These are phyloP conservation scores for Pichia terricola DNA, from an alignment of 1,139 yeast species.

Conservation along the genomic window DNA sequence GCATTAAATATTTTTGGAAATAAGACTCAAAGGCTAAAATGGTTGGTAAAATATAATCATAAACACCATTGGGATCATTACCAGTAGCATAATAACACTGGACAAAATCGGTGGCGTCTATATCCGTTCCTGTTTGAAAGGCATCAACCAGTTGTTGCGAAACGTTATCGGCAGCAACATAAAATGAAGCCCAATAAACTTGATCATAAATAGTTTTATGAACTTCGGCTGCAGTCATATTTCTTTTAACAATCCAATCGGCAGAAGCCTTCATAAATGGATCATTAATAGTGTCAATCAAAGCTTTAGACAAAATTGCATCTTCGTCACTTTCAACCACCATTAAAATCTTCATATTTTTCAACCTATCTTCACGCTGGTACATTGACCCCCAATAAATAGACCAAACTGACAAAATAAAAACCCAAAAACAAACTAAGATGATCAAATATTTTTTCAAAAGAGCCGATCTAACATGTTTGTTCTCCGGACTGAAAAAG, in stretches of 20 bases:
- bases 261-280: constrained; percentile 24
- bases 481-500: constrained; percentile 13
- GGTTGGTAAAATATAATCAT: constrained; percentile 33
- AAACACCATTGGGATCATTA: constrained; percentile 39
- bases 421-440: constrained; percentile 14
- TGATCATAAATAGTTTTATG: constrained; percentile 36
- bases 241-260: constrained; percentile 30
- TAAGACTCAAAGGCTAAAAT: constrained; percentile 22
- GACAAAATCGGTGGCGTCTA: constrained; percentile 26
- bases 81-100: constrained; percentile 41
- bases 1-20: constrained; percentile 18
- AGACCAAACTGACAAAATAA: constrained; percentile 34
- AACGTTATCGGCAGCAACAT: constrained; percentile 25
- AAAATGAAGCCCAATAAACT: constrained; percentile 45
- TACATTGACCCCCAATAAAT: constrained; percentile 56
- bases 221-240: constrained; percentile 23
- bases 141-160: constrained; percentile 30
- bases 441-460: constrained; percentile 11
- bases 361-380: constrained; percentile 29
- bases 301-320: constrained; percentile 30
- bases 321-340: constrained; percentile 35
- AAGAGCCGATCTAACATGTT: constrained; percentile 3
- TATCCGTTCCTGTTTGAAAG: constrained; percentile 22
- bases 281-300: constrained; percentile 20
- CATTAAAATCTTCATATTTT: constrained; percentile 37